Percentiles rank a stretch among this genome's conserved stretches.
phyloP scores from a whole-genome alignment of 1,139 yeast genomes.

The Saccharomyces hybrid region DNA sequence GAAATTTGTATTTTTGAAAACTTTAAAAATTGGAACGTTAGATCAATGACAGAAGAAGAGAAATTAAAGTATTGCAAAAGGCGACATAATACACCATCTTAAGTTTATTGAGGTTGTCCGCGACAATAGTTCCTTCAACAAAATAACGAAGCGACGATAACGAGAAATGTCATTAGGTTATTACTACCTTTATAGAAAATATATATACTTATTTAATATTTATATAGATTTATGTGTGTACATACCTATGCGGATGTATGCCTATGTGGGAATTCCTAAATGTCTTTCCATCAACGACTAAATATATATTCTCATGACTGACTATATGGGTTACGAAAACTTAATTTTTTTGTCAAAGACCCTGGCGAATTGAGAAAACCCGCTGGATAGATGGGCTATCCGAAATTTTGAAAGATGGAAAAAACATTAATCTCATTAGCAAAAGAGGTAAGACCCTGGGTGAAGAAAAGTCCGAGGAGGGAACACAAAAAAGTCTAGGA shows the following conservation, averaged over 20 bases:
- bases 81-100: conserved; percentile 13
- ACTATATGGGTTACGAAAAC: not conserved
- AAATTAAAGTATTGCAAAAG: conserved; percentile 29
- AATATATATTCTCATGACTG: not conserved
- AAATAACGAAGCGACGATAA: not conserved
- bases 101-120: not conserved
- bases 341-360: not conserved
- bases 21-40: conserved; percentile 27
- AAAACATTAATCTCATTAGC: not conserved
- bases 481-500: not conserved
- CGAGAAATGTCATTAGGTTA: not conserved
- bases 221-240: not conserved
- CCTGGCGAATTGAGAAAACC: not conserved
- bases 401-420: not conserved
- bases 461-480: not conserved
- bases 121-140: not conserved
- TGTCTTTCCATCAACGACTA: not conserved
- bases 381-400: not conserved
- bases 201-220: not conserved
- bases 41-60: conserved; percentile 29
- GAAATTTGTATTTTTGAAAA: conserved; percentile 30
- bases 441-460: not conserved
- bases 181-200: not conserved
- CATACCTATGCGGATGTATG: not conserved
- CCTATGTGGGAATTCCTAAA: not conserved